Percentiles rank a stretch among this genome's conserved stretches.
phyloP scores from a whole-genome alignment of 23 red algal genomes.

The Gracilariopsis chorda region DNA sequence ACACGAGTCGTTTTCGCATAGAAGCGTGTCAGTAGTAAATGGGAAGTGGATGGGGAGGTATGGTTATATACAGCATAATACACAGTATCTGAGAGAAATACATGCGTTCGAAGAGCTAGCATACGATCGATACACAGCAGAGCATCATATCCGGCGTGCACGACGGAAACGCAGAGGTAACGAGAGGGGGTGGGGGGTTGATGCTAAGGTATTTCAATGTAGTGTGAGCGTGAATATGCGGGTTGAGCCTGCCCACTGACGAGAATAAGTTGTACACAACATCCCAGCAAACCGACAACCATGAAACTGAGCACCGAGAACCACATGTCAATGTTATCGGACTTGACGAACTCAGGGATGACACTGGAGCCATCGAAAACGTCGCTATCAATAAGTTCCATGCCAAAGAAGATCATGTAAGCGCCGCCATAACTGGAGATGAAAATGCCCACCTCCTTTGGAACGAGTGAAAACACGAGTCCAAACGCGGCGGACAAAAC shows the following conservation, averaged over 20 bases:
- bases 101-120: too few relatives aligned
- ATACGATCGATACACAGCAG: too few relatives aligned
- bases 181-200: too few relatives aligned
- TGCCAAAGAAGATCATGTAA: slow-evolving; percentile 58
- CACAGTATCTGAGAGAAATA: too few relatives aligned
- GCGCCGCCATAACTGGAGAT: slow-evolving; percentile 50
- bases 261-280: slow-evolving; percentile 46
- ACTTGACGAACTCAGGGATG: slow-evolving; percentile 17
- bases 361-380: slow-evolving; percentile 2
- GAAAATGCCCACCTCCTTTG: slow-evolving; percentile 57
- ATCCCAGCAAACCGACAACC: slow-evolving; percentile 57
- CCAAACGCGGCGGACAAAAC: slow-evolving; percentile 45
- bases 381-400: slow-evolving; percentile 52
- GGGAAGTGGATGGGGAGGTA: too few relatives aligned
- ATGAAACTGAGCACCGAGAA: slow-evolving; percentile 65
- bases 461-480: slow-evolving; percentile 34
- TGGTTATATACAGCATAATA: too few relatives aligned
- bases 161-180: too few relatives aligned
- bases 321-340: slow-evolving; percentile 45
- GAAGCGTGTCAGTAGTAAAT: too few relatives aligned
- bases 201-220: slow-evolving; percentile 37
- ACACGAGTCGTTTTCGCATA: too few relatives aligned
- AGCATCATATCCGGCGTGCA: too few relatives aligned
- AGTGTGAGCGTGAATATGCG: slow-evolving; percentile 36
- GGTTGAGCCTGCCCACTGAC: slow-evolving; percentile 47